These are phyloP conservation scores for Yamadazyma sp. DNA, from an alignment of 805 yeast species.

Conservation along the genomic window DNA sequence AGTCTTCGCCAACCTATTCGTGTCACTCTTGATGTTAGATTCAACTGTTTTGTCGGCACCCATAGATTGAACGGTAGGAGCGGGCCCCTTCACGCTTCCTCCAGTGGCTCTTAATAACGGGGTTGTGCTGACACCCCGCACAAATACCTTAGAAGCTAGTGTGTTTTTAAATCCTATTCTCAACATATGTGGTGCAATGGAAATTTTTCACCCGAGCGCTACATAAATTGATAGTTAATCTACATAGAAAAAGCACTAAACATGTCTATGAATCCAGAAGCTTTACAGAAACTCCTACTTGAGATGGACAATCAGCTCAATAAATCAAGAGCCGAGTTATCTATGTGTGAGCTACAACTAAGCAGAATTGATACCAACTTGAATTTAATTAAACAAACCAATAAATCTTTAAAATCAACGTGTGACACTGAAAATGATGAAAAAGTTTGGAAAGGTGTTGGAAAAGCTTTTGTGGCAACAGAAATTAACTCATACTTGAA, in stretches of 20 bases:
- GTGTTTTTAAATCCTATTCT: constrained; percentile 9
- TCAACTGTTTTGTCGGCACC: constrained; percentile 43
- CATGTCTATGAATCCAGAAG: constrained; percentile 48
- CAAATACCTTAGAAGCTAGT: constrained; percentile 1
- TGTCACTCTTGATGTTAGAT: constrained; percentile 54
- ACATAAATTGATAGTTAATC: constrained; percentile 1
- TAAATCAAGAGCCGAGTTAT: constrained; percentile 58
- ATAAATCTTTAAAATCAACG: constrained; percentile 48
- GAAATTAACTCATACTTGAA: constrained; percentile 47
- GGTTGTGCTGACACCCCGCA: constrained; percentile 1
- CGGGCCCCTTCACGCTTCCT: constrained; percentile 18
- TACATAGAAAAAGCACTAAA: constrained; percentile 1
- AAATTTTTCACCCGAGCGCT: constrained; percentile 8
- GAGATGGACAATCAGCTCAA: constrained; percentile 69
- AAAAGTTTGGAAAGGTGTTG: constrained; percentile 80
- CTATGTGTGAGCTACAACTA: constrained; percentile 53
- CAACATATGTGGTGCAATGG: constrained; percentile 6
- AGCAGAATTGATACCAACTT: constrained; percentile 49
- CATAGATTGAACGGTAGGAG: constrained; percentile 16
- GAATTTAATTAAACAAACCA: constrained; percentile 56
- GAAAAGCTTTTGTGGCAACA: constrained; percentile 64
- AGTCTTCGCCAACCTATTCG: constrained; percentile 70
- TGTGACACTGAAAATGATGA: constrained; percentile 37
- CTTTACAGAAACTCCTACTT: constrained; percentile 52
- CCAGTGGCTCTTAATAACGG: constrained; percentile 16